phyloP scores from a whole-genome alignment of 805 yeast genomes.

The Saccharomycopsis capsularis region DNA sequence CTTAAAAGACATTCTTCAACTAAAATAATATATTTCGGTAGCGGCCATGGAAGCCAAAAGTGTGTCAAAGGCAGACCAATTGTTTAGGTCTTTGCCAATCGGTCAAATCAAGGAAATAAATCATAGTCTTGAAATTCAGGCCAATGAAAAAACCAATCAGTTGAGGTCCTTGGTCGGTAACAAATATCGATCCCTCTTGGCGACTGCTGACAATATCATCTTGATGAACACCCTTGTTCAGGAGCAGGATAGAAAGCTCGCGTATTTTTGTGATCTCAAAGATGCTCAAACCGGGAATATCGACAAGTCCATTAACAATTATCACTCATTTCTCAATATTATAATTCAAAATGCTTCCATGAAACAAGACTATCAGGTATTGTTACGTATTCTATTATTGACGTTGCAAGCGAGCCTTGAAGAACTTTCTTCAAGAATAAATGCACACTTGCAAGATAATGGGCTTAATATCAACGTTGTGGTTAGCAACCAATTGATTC shows the following conservation, averaged over 20 bases:
- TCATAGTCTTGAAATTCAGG: conserved; percentile 8
- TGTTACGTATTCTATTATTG: neutral
- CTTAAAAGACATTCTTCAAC: too few species aligned
- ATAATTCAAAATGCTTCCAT: neutral
- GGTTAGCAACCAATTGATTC: neutral
- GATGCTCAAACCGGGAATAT: neutral
- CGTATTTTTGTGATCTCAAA: conserved; percentile 14
- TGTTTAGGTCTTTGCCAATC: conserved; percentile 12
- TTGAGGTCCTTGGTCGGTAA: conserved; percentile 14
- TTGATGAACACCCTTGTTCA: conserved; percentile 16
- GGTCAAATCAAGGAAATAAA: conserved; percentile 19
- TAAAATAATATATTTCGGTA: too few species aligned
- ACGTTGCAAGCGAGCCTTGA: conserved; percentile 4
- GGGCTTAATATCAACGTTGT: neutral
- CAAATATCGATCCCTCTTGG: conserved; percentile 18
- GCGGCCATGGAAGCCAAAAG: neutral
- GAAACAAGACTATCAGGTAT: neutral
- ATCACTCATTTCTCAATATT: neutral
- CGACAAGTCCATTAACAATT: neutral
- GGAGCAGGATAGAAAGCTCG: conserved; percentile 14
- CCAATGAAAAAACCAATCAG: conserved; percentile 16
- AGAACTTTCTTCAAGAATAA: neutral
- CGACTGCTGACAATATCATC: conserved; percentile 21
- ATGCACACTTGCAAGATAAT: neutral
- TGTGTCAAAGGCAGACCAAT: conserved; percentile 7